Evolutionary conservation across 1,139 yeast species (phyloP), one percentile per base, ranked within the genome.

Genomic region (Geotrichum citri-aurantii): DNA sequence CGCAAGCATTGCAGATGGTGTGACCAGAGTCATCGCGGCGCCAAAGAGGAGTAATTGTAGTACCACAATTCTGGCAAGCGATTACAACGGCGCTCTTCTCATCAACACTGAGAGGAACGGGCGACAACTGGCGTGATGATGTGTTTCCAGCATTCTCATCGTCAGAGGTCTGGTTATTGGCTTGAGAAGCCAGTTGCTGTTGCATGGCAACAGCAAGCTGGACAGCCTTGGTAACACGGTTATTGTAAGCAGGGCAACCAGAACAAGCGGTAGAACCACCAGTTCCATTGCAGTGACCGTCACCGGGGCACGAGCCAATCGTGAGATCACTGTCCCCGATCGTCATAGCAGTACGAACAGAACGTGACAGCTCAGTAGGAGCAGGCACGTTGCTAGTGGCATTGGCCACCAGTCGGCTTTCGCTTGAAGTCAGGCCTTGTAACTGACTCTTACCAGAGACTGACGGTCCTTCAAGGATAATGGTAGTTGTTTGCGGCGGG

Each of bases 1-100:
- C 96, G 74, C 96, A 88, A 0, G 96, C 96, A 68, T 89, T 89
- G 75, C 96, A 89, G 44, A 88, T 87, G 42, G 93, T 85, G 65
- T 86, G 83, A 0, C 96, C 96, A 6, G 78, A 79, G 61, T 85
- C 90, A 66, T 88, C 92, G 64, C 96, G 76, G 68, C 96, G 78
- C 96, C 96, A 89, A 17, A 89, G 75, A 0, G 96, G 96, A 0
- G 96, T 89, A 63, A 88, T 86, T 7, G 93, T 87, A 21, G 93
- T 86, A 11, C 83, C 85, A 74, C 96, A 89, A 73, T 89, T 89
- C 65, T 80, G 85, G 70, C 96, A 88, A 0, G 92, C 89, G 29
- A 86, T 82, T 1, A 86, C 87, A 59, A 83, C 62, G 26, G 65
- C 74, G 31, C 81, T 76, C 33, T 50, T 50, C 12, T 50, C 54